These are phyloP conservation scores for Amaranthus tricolor DNA, from an alignment of 179 eudicot genomes.

Conservation along the genomic window DNA sequence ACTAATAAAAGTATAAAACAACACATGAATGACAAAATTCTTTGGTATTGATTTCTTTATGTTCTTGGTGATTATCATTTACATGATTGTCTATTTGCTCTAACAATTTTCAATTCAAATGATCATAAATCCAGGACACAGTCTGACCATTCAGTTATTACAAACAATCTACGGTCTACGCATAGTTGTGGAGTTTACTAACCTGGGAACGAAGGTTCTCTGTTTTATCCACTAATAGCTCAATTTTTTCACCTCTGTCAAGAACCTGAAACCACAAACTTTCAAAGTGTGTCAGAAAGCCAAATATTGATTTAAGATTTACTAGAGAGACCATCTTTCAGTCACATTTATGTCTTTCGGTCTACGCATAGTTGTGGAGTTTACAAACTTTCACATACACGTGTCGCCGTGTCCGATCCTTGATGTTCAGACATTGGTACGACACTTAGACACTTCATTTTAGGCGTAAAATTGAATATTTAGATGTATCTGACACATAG, in stretches of 20 bases:
- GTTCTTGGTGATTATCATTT: not conserved
- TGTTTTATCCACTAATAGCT: constrained; percentile 38
- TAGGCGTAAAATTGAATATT: too few species aligned
- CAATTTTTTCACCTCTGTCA: constrained; percentile 38
- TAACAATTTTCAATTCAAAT: not conserved
- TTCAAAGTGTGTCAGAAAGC: not conserved
- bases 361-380: too few species aligned
- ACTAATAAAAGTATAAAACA: not conserved
- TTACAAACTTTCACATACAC: too few species aligned
- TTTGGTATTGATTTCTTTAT: not conserved
- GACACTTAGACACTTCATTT: too few species aligned
- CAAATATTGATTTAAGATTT: too few species aligned
- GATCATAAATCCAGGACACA: not conserved
- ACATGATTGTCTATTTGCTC: too few species aligned
- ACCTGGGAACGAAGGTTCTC: constrained; percentile 47
- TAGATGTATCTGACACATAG: too few species aligned
- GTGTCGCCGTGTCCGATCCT: too few species aligned
- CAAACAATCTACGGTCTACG: too few species aligned
- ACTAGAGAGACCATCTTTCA: not conserved
- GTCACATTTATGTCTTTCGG: too few species aligned
- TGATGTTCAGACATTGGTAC: too few species aligned
- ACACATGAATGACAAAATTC: not conserved
- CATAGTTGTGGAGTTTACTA: not conserved
- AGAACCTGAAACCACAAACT: constrained; percentile 23
- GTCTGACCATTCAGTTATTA: not conserved